Evolutionary conservation across 148 eudicot genomes (phyloP), one percentile per base, ranked within the genome.

Genomic region (Mesembryanthemum crystallinum): DNA sequence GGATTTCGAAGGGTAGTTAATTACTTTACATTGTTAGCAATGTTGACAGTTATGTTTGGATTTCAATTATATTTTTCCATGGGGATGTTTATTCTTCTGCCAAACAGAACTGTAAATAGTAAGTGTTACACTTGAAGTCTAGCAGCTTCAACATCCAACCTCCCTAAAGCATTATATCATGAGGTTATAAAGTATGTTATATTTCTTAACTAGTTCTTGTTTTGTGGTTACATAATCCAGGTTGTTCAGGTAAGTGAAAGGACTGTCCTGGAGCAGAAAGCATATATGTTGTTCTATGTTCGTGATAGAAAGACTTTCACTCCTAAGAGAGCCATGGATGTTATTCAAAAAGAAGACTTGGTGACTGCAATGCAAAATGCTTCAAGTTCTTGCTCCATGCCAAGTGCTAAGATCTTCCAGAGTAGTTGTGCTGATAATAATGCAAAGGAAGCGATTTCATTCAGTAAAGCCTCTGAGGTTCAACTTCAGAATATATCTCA

Each of bases 261-360:
- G 74, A 76, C 60, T 49, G 97, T 95, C 71, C 81, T 95, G 84
- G 91, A 87, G 74, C 94, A 95, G 85, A 95, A 90, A 82, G 99
- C 99, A n/a, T 95, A 95, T 76, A 92, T 95, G 94, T 65, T 95
- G 67, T 92, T 95, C 71, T 95, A 92, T 82, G 89, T 90, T 33
- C 87, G 90, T 30, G 94, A 95, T 82, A 82, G 78, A 73, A 87
- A 74, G 78, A 85, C 79, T 35, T 45, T 66, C 69, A 61, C 58
- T 71, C 43, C 86, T 9, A 89, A 84, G 85, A 89, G 89, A 84
- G 74, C 86, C 30, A 79, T 78, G 59, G 86, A 79, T 72, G 82
- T 80, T 63, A 81, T 78, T 72, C 86, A 85, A 62, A 87, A 85
- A 76, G 88, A 84, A 70, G 85, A 60, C 57, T 35, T 73, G 79